Conservation (phyloP, 305 asterid genomes). For the Striga hermonthica region DNA sequence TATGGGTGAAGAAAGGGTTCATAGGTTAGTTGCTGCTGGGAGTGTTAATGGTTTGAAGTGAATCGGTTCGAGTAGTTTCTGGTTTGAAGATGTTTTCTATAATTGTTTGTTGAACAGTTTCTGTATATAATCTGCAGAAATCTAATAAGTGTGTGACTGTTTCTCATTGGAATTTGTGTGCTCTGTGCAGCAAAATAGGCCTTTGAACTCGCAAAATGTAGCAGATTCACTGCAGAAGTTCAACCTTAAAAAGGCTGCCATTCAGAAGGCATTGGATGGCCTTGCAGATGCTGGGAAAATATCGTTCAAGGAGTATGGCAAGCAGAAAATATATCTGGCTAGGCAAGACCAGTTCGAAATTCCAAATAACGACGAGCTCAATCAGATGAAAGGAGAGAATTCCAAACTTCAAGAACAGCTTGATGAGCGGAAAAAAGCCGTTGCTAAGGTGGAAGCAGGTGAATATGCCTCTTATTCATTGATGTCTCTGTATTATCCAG, state of each 20-base stretch:
- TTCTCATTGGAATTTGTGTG: constrained; percentile 10
- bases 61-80: not conserved
- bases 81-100: constrained; percentile 2
- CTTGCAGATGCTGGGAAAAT: constrained; percentile 80
- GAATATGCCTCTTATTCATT: constrained; percentile 22
- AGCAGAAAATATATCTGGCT: constrained; percentile 91
- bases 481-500: constrained; percentile 7
- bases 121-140: constrained; percentile 7
- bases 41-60: not conserved
- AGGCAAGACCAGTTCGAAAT: constrained; percentile 92
- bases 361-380: constrained; percentile 82
- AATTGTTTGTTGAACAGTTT: not conserved
- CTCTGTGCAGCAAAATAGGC: constrained; percentile 76
- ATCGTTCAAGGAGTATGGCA: constrained; percentile 92
- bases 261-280: constrained; percentile 80
- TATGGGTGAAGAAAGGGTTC: no score
- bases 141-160: constrained; percentile 17
- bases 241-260: constrained; percentile 71
- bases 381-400: constrained; percentile 75
- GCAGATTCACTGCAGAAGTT: constrained; percentile 89
- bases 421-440: constrained; percentile 52
- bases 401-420: constrained; percentile 66
- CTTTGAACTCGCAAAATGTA: constrained; percentile 79
- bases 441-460: constrained; percentile 77
- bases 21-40: not conserved